Conservation (phyloP, 441 rosid genomes). For the Corymbia calophylla region DNA sequence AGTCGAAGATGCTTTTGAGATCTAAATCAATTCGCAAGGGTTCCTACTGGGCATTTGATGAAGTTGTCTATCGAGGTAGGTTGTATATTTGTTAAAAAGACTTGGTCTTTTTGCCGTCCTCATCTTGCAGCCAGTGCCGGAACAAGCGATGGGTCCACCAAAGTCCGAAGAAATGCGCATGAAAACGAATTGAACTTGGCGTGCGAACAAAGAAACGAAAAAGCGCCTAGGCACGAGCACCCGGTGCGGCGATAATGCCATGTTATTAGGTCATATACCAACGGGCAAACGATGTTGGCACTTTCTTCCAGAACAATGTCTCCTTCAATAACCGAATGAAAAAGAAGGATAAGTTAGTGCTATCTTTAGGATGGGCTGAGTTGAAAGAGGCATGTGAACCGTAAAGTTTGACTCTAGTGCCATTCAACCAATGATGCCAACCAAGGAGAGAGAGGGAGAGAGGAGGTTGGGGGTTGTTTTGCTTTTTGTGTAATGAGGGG, state of each 20-base stretch:
- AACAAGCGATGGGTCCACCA: neutral
- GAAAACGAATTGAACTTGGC: neutral
- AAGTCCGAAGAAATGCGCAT: no score
- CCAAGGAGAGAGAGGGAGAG: neutral
- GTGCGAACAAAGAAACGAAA: neutral
- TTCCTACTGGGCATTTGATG: neutral
- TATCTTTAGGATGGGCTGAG: neutral
- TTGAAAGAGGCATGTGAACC: neutral
- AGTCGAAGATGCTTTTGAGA: neutral
- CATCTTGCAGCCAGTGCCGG: neutral
- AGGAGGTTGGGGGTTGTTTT: neutral
- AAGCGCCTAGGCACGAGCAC: neutral
- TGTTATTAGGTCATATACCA: neutral
- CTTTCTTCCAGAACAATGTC: neutral
- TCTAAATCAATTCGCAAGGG: neutral
- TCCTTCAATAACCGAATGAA: neutral
- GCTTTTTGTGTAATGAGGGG: neutral
- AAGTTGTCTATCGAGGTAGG: neutral
- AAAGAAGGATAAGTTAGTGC: neutral
- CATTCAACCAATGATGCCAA: neutral
- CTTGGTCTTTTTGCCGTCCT: neutral
- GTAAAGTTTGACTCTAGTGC: neutral
- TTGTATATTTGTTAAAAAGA: neutral
- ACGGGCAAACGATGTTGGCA: neutral
- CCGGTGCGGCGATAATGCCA: neutral